These are phyloP conservation scores for Elsinoe ampelina DNA, from an alignment of 2,329 filamentous ascomycete species.

Conservation along the genomic window DNA sequence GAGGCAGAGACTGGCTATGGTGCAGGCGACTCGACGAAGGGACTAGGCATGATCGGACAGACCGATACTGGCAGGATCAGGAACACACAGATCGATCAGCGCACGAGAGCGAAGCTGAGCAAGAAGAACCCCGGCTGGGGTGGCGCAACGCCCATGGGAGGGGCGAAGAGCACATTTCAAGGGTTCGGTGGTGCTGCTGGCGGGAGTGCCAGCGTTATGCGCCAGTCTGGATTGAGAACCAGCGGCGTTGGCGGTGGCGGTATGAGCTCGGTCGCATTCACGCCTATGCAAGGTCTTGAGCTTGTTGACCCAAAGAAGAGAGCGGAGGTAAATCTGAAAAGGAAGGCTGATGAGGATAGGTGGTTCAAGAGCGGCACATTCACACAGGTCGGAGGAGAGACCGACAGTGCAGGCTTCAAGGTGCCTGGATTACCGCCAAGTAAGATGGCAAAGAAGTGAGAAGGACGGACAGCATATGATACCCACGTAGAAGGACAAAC, in stretches of 20 bases:
- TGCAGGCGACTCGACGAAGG: constrained; percentile 71
- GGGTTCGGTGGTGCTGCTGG: constrained; percentile 55
- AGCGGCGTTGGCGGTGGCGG: constrained; percentile 60
- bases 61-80: constrained; percentile 82
- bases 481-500: constrained; percentile 1
- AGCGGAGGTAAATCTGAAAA: constrained; percentile 78
- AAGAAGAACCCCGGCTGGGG: constrained; percentile 97
- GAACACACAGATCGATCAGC: constrained; percentile 79
- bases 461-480: constrained; percentile 2
- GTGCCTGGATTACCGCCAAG: constrained; percentile 63
- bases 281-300: constrained; percentile 87
- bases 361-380: constrained; percentile 99
- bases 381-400: constrained; percentile 60
- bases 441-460: constrained; percentile 49
- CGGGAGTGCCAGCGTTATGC: constrained; percentile 58
- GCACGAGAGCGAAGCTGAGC: constrained; percentile 84
- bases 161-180: constrained; percentile 69
- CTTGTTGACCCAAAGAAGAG: constrained; percentile 88
- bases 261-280: constrained; percentile 77
- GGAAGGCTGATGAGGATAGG: constrained; percentile 86
- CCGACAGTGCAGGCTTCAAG: constrained; percentile 63
- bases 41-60: constrained; percentile 91
- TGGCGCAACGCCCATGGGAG: constrained; percentile 46
- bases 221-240: constrained; percentile 68
- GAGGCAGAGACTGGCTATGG: constrained; percentile 91